Evolutionary conservation across 2,329 filamentous ascomycete genomes (phyloP).

Genomic region (Fusarium sulawesiense): DNA sequence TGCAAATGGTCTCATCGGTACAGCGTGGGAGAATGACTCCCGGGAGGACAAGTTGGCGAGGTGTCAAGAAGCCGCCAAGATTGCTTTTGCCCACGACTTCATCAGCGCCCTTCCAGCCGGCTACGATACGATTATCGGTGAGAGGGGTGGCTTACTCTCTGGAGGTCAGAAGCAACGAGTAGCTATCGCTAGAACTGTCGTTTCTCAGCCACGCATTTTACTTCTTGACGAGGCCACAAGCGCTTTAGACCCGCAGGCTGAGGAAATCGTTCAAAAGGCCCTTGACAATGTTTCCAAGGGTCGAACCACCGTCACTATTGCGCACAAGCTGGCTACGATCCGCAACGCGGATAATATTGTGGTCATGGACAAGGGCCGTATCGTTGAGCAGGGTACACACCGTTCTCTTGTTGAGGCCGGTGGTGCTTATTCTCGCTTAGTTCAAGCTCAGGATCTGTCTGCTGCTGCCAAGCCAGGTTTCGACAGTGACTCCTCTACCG

Average conservation of each 20-base stretch:
- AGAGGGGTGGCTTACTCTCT: conserved; percentile 68
- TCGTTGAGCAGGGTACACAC: conserved; percentile 71
- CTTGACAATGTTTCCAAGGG: conserved; percentile 51
- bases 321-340: conserved; percentile 69
- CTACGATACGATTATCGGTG: conserved; percentile 59
- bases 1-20: conserved; percentile 55
- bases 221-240: conserved; percentile 76
- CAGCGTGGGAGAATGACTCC: conserved; percentile 51
- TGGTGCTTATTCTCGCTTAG: conserved; percentile 41
- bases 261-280: conserved; percentile 57
- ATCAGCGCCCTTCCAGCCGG: conserved; percentile 61
- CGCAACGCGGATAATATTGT: conserved; percentile 73
- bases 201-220: conserved; percentile 67
- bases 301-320: conserved; percentile 73
- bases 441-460: conserved; percentile 33
- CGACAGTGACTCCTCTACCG: neutral
- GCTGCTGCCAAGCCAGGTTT: too few relatives aligned
- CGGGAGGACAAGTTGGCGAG: conserved; percentile 55
- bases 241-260: conserved; percentile 55
- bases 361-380: conserved; percentile 68
- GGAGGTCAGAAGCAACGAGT: conserved; percentile 65
- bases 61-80: conserved; percentile 60
- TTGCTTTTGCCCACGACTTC: conserved; percentile 65
- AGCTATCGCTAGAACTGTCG: conserved; percentile 64
- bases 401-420: conserved; percentile 65